Evolutionary conservation across 2,329 filamentous ascomycete species (phyloP).

Genomic region (Tricladium varicosporioides): DNA sequence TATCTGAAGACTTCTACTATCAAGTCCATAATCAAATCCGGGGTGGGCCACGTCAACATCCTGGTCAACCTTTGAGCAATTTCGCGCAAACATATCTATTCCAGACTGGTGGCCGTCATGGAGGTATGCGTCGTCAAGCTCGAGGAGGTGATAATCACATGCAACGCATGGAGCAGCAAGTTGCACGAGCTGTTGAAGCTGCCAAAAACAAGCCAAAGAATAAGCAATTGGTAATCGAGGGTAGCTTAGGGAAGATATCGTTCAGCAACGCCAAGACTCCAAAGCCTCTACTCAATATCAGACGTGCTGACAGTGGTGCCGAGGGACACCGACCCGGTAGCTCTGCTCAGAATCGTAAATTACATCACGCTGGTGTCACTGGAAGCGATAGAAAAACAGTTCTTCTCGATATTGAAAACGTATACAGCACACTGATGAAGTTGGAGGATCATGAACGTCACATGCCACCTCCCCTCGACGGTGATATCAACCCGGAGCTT

Average conservation of each 20-base stretch:
- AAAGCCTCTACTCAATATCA: constrained; percentile 92
- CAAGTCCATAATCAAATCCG: constrained; percentile 96
- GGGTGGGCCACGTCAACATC: constrained; percentile 83
- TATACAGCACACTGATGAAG: constrained; percentile 86
- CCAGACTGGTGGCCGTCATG: constrained; percentile 84
- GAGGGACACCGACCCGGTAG: constrained; percentile 53
- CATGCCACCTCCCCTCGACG: constrained; percentile 64
- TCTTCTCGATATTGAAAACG: constrained; percentile 80
- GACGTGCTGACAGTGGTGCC: constrained; percentile 71
- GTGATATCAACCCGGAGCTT: constrained; percentile 63
- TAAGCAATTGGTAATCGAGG: constrained; percentile 93
- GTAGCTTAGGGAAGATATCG: constrained; percentile 94
- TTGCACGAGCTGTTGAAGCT: constrained; percentile 93
- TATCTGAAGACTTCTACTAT: constrained; percentile 97
- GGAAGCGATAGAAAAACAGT: constrained; percentile 77
- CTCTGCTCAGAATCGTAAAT: constrained; percentile 44
- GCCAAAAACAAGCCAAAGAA: constrained; percentile 98
- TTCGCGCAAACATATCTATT: constrained; percentile 98
- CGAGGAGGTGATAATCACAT: constrained; percentile 93
- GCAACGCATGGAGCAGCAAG: constrained; percentile 98
- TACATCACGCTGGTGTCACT: constrained; percentile 46
- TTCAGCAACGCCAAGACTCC: constrained; percentile 99
- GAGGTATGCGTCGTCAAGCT: constrained; percentile 70
- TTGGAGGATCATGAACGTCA: constrained; percentile 90
- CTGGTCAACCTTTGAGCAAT: constrained; percentile 88